Conservation (phyloP, 257 asterid species). For the Solanum bulbocastanum region DNA sequence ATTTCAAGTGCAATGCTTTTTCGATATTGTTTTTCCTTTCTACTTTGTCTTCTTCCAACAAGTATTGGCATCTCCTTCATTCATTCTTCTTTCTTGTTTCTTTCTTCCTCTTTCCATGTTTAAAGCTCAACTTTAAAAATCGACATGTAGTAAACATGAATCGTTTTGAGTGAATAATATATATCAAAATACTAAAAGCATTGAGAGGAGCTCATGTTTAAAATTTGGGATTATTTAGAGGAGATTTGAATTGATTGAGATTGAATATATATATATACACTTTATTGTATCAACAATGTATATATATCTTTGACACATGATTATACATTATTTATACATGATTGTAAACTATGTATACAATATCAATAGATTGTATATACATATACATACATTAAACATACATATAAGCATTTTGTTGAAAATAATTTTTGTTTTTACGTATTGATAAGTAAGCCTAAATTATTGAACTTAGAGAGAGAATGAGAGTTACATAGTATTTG, state of each 20-base stretch:
- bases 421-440: not conserved
- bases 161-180: not conserved
- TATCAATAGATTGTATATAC: not conserved
- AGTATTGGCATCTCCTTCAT: not conserved
- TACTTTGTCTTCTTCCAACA: not conserved
- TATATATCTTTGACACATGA: not conserved
- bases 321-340: not conserved
- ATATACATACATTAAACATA: not conserved
- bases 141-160: not conserved
- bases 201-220: not conserved
- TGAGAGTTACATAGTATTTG: not conserved
- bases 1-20: not conserved
- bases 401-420: not conserved
- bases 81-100: not conserved
- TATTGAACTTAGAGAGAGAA: not conserved
- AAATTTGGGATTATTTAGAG: not conserved
- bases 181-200: not conserved
- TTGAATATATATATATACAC: not conserved
- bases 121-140: not conserved
- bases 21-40: not conserved
- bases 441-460: not conserved
- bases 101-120: not conserved
- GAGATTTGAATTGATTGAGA: not conserved
- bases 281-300: not conserved
- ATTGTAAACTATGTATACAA: not conserved